Base-by-base conservation (phyloP, 2,329 filamentous ascomycete species). In the Colletotrichum sp. region DNA sequence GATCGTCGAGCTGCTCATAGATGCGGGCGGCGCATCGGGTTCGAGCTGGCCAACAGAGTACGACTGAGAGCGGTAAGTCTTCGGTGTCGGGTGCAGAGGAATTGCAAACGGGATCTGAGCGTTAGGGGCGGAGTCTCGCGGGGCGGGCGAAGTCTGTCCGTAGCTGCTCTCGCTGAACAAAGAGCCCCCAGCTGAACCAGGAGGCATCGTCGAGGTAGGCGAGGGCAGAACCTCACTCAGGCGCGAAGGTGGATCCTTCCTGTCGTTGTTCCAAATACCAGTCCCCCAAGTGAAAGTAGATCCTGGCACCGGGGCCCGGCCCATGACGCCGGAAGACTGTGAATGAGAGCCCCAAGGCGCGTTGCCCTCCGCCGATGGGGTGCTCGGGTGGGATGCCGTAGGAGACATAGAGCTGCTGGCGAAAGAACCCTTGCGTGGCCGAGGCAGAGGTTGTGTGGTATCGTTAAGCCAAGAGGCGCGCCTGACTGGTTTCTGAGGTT, bases 11-110 rank as follows among this genome's bases (percentile, higher is more conserved):
- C 88, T 83, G 72, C 84, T 86, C 82, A 89, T 85, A 4, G 84
- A 80, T 5, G 84, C 81, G 16, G 85, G 80, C 5, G 85, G 80
- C 2, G 85, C 85, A 74, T 96, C 94, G 1, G 93, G 90, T 69
- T 98, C 96, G 76, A 96, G 88, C 82, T 98, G 96, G 6, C 96
- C 96, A 64, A 98, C 96, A 0, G 96, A 98, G 84, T 98, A 98
- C 6, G 97, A 98, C 84, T 98, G 95, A 8, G 97, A 99, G 59
- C 97, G 93, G 80, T 98, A 97, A 2, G 95, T 96, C 84, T 98
- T 98, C 3, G 95, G 95, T 0, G 95, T 97, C 1, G 96, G 96
- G 78, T 98, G 95, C 25, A 98, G 88, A 6, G 96, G 96, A 79
- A 98, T 98, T 8, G 94, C 91, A 81, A 98, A 98, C 1, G 95